Evolutionary conservation across 164 flowering plant species (phyloP).

Genomic region (Nelumbo lutea): DNA sequence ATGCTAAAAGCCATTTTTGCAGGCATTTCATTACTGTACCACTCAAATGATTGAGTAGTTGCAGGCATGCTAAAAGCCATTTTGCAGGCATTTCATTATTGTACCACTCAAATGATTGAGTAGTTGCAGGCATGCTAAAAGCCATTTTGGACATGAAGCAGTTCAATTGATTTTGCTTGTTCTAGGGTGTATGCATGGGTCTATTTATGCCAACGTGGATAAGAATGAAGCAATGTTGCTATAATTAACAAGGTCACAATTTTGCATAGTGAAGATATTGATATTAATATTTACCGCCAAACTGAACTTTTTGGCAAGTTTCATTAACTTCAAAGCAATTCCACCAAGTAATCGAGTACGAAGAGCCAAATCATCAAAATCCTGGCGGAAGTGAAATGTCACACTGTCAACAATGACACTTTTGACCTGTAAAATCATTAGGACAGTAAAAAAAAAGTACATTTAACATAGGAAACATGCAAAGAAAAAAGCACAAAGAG

Average conservation of each 20-base stretch:
- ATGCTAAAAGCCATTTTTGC: no score
- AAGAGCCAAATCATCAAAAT: constrained; percentile 82
- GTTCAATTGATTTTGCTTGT: background rate
- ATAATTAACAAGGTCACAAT: background rate
- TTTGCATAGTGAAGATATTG: background rate
- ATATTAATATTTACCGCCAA: constrained; percentile 55
- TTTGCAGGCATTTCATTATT: no score
- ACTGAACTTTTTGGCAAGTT: constrained; percentile 63
- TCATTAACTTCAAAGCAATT: constrained; percentile 79
- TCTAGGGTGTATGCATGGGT: background rate
- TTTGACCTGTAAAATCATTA: constrained; percentile 51
- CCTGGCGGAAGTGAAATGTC: constrained; percentile 92
- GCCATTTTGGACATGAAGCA: no score
- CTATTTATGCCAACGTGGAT: background rate
- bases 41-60: no score
- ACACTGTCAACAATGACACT: constrained; percentile 76
- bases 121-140: no score
- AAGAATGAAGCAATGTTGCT: no score
- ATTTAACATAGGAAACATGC: no score
- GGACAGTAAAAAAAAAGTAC: constrained; percentile 1
- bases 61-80: no score
- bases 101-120: no score
- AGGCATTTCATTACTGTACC: no score
- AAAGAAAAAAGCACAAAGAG: no score
- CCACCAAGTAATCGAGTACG: constrained; percentile 78